Conservation (phyloP, 2,329 filamentous ascomycete species). For the Colletotrichum truncatum region DNA sequence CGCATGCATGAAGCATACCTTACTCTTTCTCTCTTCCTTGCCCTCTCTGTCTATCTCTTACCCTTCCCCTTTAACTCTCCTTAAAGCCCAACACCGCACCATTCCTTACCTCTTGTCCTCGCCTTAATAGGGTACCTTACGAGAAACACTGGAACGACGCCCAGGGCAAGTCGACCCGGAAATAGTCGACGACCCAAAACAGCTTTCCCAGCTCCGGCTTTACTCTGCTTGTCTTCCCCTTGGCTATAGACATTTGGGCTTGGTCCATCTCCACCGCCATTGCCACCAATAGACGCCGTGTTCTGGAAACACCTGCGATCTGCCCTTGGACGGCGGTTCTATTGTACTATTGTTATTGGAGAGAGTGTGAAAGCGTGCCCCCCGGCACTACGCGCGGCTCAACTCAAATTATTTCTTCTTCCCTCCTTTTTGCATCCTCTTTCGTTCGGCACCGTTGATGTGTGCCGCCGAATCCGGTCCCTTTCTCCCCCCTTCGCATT, state of each 20-base stretch:
- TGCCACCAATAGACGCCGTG: conserved; percentile 30
- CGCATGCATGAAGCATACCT: conserved; percentile 16
- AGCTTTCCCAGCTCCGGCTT: neutral
- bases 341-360: neutral
- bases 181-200: neutral
- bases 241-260: neutral
- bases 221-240: neutral
- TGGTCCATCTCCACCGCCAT: conserved; percentile 3
- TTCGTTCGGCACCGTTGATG: neutral
- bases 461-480: conserved; percentile 8
- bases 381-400: neutral
- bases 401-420: neutral
- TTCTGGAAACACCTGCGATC: conserved; percentile 31
- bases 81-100: conserved; percentile 8
- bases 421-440: neutral
- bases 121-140: neutral
- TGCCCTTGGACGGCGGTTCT: conserved; percentile 21
- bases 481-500: no score
- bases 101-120: neutral
- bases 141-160: neutral
- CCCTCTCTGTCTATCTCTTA: conserved; percentile 8
- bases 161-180: neutral
- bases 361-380: neutral
- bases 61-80: conserved; percentile 12
- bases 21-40: conserved; percentile 14